Base-by-base conservation (phyloP, 2,329 filamentous ascomycete genomes). In the Plenodomus biglobosus region DNA sequence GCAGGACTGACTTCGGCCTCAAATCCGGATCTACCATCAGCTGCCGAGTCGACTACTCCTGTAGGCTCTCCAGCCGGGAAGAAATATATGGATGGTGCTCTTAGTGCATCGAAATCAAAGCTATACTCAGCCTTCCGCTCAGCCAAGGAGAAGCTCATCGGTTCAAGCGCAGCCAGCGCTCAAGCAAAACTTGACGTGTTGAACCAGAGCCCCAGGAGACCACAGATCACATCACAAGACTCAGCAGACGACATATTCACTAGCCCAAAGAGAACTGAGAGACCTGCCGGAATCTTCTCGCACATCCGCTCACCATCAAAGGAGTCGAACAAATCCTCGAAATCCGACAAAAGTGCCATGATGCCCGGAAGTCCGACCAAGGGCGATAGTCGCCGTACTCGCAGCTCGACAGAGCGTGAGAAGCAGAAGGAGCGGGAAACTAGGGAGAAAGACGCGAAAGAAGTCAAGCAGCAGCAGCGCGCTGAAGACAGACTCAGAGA, bases 61-160 rank as follows among this genome's bases (percentile, higher is more conserved):
- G 70, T 73, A 40, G 80, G 78, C 22, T 85, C 83, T 19, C 83
- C 83, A 21, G 61, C 58, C 59, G 62, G 62, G 47, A 76, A 73
- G 62, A 80, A 69, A 74, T 81, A 69, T 75, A 80, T 55, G 69
- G 91, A 95, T 58, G 92, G 87, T 49, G 90, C 90, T 4, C 73
- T 96, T 50, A 96, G 92, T 71, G 90, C 94, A 42, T 92, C 94
- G 21, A 97, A 96, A 75, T 90, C 88, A 65, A 95, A 91, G 68
- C 78, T 97, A 40, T 95, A 92, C 39, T 95, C 92, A 8, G 91
- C 96, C 50, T 78, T 96, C 61, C 92, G 91, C 72, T 88, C 86
- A 46, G 94, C 92, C 3, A 92, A 88, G 70, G 89, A 87, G 13
- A 82, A 96, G 40, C 86, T 96, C 54, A 90, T 87, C 16, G 95